These are phyloP conservation scores for Bipolaris oryzae DNA, from an alignment of 2,329 filamentous ascomycete species.

Conservation along the genomic window DNA sequence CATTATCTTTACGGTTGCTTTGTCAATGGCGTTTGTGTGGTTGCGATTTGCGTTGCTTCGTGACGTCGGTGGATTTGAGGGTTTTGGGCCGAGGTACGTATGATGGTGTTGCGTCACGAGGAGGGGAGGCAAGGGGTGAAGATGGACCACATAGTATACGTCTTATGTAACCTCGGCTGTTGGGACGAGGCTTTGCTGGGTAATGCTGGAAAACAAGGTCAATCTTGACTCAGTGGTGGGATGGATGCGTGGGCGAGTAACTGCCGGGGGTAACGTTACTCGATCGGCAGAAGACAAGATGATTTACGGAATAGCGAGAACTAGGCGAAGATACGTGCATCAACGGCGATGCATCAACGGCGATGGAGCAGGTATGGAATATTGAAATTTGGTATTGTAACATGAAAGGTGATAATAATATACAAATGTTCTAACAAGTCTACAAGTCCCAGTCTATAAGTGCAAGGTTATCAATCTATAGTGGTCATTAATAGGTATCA, in stretches of 20 bases:
- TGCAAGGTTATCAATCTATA: neutral
- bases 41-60: too few species aligned
- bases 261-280: neutral
- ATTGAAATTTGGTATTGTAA: neutral
- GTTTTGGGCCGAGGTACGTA: too few species aligned
- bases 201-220: neutral
- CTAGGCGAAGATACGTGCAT: neutral
- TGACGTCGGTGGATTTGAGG: too few species aligned
- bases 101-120: too few species aligned
- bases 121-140: neutral
- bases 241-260: too few species aligned
- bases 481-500: neutral
- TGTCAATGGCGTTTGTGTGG: too few species aligned
- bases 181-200: too few species aligned
- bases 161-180: neutral
- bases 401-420: neutral
- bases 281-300: neutral
- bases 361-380: neutral
- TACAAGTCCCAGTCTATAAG: neutral
- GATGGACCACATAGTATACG: neutral
- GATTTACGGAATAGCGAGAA: neutral
- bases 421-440: neutral
- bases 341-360: neutral
- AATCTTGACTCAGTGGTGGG: neutral
- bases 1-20: too few species aligned